A percentile compares a stretch with the other conserved stretches of the same genome.
phyloP scores from a whole-genome alignment of 768 basidiomycete genomes.

The Rhizopogon sp. region DNA sequence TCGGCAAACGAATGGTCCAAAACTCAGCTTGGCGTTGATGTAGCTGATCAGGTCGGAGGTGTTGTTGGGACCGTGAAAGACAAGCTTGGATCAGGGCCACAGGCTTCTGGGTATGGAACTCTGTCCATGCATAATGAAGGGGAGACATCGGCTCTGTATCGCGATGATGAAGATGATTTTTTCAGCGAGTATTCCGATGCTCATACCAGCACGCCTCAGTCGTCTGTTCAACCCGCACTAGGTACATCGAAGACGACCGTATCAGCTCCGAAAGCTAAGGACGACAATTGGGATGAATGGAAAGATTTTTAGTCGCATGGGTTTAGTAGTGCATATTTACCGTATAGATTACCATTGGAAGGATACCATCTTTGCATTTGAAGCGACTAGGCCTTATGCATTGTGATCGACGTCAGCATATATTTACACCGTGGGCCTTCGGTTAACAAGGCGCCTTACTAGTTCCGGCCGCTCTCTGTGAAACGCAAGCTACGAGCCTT shows the following conservation, averaged over 20 bases:
- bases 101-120: conserved; percentile 45
- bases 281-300: conserved; percentile 75
- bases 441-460: neutral
- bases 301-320: conserved; percentile 60
- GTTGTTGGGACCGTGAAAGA: conserved; percentile 64
- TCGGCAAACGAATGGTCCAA: conserved; percentile 77
- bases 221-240: conserved; percentile 3
- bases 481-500: neutral
- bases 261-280: conserved; percentile 29
- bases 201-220: conserved; percentile 10
- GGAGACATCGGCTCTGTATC: conserved; percentile 59
- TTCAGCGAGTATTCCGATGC: conserved; percentile 33
- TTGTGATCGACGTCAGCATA: neutral
- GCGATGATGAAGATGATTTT: conserved; percentile 60
- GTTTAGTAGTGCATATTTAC: neutral
- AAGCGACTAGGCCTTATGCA: neutral
- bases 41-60: conserved; percentile 70
- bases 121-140: conserved; percentile 41
- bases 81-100: conserved; percentile 49
- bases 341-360: neutral
- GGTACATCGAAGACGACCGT: conserved; percentile 11
- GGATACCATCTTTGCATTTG: neutral
- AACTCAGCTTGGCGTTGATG: conserved; percentile 77
- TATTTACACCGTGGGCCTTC: neutral
- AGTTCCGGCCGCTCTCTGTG: neutral